Conservation (phyloP, 768 basidiomycete species). For the Boletus huronensis region DNA sequence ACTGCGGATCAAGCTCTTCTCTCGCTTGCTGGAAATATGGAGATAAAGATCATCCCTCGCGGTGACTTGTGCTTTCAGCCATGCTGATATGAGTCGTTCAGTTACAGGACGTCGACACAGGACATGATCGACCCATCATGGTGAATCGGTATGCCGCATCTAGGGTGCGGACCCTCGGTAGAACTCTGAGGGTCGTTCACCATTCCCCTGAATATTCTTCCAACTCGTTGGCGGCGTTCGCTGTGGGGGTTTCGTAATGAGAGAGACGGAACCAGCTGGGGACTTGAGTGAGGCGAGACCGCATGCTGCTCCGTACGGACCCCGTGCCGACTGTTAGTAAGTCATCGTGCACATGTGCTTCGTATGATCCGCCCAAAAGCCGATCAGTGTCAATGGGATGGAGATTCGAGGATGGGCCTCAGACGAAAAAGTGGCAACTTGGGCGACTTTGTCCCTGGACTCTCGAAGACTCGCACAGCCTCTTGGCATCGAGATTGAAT, state of each 20-base stretch:
- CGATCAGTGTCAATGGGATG: no score
- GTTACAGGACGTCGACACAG: background rate
- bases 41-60: background rate
- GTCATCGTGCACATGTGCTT: conserved; percentile 1
- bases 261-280: no score
- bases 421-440: background rate
- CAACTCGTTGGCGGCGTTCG: background rate
- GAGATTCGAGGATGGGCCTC: background rate
- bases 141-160: no score
- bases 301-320: background rate
- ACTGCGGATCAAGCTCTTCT: conserved; percentile 10
- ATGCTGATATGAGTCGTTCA: background rate
- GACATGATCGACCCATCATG: no score
- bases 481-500: background rate
- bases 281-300: background rate
- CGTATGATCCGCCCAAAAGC: background rate
- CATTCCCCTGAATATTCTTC: background rate
- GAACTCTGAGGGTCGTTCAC: background rate
- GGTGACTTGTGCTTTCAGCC: background rate
- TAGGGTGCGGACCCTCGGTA: background rate
- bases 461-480: background rate
- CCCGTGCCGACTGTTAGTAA: background rate
- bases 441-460: background rate
- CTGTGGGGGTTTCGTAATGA: background rate
- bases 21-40: conserved; percentile 11